phyloP scores from a whole-genome alignment of 2,329 filamentous ascomycete genomes.

The Didymella lethalis region DNA sequence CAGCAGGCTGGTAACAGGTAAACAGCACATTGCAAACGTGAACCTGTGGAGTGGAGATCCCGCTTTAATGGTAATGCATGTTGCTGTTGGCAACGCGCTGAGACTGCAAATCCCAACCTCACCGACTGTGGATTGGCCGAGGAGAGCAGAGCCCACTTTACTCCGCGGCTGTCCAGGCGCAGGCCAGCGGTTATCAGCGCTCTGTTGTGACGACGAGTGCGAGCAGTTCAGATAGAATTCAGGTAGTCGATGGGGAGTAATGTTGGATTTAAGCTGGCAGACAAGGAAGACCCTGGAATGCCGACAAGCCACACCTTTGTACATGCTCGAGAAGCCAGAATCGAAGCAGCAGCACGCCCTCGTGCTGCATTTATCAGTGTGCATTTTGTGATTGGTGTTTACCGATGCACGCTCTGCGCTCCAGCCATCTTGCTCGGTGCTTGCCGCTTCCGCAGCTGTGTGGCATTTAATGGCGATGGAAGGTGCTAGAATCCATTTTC shows the following conservation, averaged over 20 bases:
- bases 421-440: slow-evolving; percentile 35
- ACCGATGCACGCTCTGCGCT: slow-evolving; percentile 19
- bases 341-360: slow-evolving; percentile 2
- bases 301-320: slow-evolving; percentile 2
- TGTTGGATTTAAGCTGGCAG: slow-evolving; percentile 1
- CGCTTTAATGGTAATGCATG: slow-evolving; percentile 26
- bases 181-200: slow-evolving; percentile 7
- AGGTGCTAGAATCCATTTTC: slow-evolving; percentile 31
- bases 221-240: background rate
- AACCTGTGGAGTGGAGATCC: slow-evolving; percentile 23
- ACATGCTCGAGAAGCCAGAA: slow-evolving; percentile 2
- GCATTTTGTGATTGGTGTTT: slow-evolving; percentile 23
- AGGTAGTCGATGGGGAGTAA: background rate
- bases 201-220: slow-evolving; percentile 8
- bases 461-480: slow-evolving; percentile 28
- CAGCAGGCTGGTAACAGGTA: slow-evolving; percentile 28
- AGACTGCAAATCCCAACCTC: slow-evolving; percentile 40
- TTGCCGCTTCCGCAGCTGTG: slow-evolving; percentile 26
- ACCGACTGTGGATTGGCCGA: slow-evolving; percentile 31
- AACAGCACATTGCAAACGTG: slow-evolving; percentile 27
- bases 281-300: slow-evolving; percentile 22
- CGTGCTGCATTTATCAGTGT: background rate
- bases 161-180: slow-evolving; percentile 9
- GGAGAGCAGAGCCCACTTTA: slow-evolving; percentile 11
- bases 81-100: slow-evolving; percentile 36